These are phyloP conservation scores for Davidsoniella neocaledoniae DNA, from an alignment of 2,329 filamentous ascomycete species.

Conservation along the genomic window DNA sequence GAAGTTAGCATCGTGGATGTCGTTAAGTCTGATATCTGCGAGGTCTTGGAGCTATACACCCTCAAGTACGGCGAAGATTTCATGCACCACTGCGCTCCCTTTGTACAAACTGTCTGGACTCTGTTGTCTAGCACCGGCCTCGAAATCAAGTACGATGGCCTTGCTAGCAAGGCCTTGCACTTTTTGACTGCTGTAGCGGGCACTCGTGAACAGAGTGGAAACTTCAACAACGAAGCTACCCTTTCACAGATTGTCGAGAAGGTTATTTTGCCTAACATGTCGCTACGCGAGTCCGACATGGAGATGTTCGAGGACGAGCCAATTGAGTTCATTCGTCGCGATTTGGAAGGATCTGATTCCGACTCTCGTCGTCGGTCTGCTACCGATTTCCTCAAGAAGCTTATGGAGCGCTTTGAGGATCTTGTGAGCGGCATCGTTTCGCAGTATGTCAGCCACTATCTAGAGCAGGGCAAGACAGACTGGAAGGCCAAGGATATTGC, in stretches of 20 bases:
- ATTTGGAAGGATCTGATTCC: slow-evolving; percentile 89
- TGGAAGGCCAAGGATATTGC: slow-evolving; percentile 98
- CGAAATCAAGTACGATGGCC: slow-evolving; percentile 82
- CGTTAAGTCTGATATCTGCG: slow-evolving; percentile 86
- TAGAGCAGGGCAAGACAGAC: slow-evolving; percentile 62
- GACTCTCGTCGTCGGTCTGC: slow-evolving; percentile 84
- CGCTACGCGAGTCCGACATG: slow-evolving; percentile 78
- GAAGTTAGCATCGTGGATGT: slow-evolving; percentile 74
- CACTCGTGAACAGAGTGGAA: slow-evolving; percentile 57
- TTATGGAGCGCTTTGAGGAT: slow-evolving; percentile 76
- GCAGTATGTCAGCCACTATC: slow-evolving; percentile 72
- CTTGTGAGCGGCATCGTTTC: slow-evolving; percentile 77
- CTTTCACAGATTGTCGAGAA: slow-evolving; percentile 85
- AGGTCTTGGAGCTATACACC: slow-evolving; percentile 74
- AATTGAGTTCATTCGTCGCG: slow-evolving; percentile 91
- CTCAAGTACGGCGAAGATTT: slow-evolving; percentile 96
- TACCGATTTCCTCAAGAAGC: slow-evolving; percentile 79
- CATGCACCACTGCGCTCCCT: slow-evolving; percentile 58
- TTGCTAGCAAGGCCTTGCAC: slow-evolving; percentile 87
- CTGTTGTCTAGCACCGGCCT: slow-evolving; percentile 72
- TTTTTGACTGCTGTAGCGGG: slow-evolving; percentile 83
- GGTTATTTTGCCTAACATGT: slow-evolving; percentile 85
- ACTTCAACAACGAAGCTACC: slow-evolving; percentile 69
- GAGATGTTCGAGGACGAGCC: slow-evolving; percentile 97
- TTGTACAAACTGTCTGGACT: slow-evolving; percentile 82